These are phyloP conservation scores for Ammopiptanthus mongolicus DNA, from an alignment of 306 rosid genomes.

Conservation along the genomic window DNA sequence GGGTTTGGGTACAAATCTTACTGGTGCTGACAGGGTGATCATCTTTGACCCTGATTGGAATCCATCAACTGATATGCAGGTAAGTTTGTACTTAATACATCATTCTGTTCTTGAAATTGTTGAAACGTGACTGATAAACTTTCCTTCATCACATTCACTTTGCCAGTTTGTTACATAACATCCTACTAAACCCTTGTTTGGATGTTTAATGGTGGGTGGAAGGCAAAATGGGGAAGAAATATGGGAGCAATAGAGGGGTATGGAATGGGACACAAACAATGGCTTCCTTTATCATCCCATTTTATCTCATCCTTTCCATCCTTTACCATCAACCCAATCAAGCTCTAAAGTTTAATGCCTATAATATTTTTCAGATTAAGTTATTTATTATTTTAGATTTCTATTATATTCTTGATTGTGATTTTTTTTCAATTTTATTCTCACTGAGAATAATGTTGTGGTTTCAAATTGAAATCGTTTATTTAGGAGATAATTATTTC, in stretches of 20 bases:
- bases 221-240: background rate
- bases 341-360: constrained; percentile 4
- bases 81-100: constrained; percentile 7
- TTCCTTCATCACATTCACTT: constrained; percentile 2
- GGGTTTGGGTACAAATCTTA: constrained; percentile 94
- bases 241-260: background rate
- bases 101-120: background rate
- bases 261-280: background rate
- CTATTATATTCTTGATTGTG: constrained; percentile 5
- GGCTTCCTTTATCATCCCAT: background rate
- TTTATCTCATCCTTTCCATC: background rate
- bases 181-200: background rate
- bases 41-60: constrained; percentile 98
- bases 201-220: background rate
- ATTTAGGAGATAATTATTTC: constrained; percentile 17
- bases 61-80: constrained; percentile 98
- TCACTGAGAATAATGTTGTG: constrained; percentile 1
- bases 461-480: constrained; percentile 19
- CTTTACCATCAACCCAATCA: background rate
- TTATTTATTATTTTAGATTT: background rate
- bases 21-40: constrained; percentile 92
- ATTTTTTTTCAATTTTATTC: constrained; percentile 15
- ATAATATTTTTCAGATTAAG: constrained; percentile 2
- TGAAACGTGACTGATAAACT: constrained; percentile 8
- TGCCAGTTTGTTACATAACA: background rate